phyloP scores from a whole-genome alignment of 371 early-diverging fungal species.

The Actinomucor elegans region DNA sequence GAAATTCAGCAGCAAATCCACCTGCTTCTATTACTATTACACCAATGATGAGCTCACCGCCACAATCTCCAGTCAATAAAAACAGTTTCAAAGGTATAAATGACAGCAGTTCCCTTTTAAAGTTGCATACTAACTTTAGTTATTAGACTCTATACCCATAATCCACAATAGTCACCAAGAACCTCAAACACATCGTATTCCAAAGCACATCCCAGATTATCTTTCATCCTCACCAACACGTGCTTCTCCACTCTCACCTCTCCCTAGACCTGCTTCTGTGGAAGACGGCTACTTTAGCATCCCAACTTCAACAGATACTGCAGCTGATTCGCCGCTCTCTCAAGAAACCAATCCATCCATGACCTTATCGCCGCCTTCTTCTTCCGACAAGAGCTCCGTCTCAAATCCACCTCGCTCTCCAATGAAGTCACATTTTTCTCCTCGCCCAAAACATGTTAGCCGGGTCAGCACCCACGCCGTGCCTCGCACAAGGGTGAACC shows the following conservation, averaged over 20 bases:
- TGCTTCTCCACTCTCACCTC: constrained; percentile 30
- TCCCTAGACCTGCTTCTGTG: constrained; percentile 7
- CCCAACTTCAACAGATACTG: neutral
- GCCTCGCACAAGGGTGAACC: constrained; percentile 10
- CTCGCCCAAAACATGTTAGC: constrained; percentile 16
- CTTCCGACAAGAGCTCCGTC: constrained; percentile 8
- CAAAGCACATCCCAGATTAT: constrained; percentile 17
- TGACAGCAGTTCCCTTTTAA: constrained; percentile 18
- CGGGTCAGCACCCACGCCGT: constrained; percentile 21
- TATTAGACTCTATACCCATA: constrained; percentile 16
- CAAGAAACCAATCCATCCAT: too few species aligned
- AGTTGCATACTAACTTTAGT: neutral
- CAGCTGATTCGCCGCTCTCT: neutral
- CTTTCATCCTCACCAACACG: constrained; percentile 22
- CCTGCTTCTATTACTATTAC: constrained; percentile 14
- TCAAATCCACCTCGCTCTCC: constrained; percentile 17
- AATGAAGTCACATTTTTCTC: constrained; percentile 11
- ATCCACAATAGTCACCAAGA: neutral
- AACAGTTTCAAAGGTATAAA: neutral
- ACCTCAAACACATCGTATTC: neutral
- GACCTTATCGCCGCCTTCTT: too few species aligned
- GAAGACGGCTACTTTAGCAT: constrained; percentile 19
- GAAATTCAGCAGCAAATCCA: constrained; percentile 11
- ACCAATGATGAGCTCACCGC: constrained; percentile 10
- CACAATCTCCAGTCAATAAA: constrained; percentile 13